A percentile compares a stretch with the other conserved stretches of the same genome.
phyloP scores from a whole-genome alignment of 73 alveolate genomes.

The Paramecium tetraurelia region DNA sequence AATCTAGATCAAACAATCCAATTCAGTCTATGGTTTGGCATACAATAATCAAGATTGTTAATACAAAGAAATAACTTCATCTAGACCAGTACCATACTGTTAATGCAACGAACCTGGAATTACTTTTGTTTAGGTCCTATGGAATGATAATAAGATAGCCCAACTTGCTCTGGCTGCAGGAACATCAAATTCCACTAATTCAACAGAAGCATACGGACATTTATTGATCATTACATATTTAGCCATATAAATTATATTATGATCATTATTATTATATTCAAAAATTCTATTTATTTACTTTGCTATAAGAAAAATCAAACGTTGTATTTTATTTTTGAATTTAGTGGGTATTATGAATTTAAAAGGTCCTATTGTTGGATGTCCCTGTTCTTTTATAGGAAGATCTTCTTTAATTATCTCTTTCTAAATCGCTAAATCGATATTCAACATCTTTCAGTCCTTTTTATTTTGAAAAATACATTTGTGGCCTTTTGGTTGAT shows the following conservation, averaged over 20 bases:
- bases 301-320: neutral
- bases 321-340: neutral
- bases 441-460: neutral
- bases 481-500: neutral
- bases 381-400: neutral
- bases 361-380: neutral
- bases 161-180: neutral
- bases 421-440: neutral
- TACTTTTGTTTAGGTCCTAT: neutral
- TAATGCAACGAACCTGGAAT: slow-evolving; percentile 36
- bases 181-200: neutral
- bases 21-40: neutral
- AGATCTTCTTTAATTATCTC: neutral
- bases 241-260: neutral
- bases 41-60: neutral
- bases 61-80: neutral
- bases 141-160: neutral
- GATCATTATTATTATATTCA: neutral
- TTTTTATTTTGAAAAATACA: neutral
- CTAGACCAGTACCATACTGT: neutral
- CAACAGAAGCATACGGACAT: neutral
- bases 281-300: neutral
- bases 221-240: neutral
- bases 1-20: neutral
- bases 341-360: neutral